Conservation (phyloP, 208 protist species). For the Leishmania mexicana region DNA sequence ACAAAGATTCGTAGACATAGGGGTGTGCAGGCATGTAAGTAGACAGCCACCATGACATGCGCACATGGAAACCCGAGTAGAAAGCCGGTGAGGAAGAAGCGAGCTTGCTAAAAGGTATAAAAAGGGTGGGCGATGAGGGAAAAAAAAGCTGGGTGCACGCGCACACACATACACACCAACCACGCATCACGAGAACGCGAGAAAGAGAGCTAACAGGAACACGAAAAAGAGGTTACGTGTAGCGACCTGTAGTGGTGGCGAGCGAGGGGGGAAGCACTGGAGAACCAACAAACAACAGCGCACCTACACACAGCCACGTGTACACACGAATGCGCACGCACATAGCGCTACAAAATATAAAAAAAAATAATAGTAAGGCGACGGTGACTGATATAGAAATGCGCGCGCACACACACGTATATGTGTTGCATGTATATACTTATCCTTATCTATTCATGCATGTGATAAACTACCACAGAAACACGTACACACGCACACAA, state of each 20-base stretch:
- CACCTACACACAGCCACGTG: background rate
- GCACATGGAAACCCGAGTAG: background rate
- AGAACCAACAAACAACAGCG: background rate
- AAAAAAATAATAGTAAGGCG: background rate
- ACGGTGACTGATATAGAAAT: background rate
- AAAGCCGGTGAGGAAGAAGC: background rate
- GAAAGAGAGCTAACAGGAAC: background rate
- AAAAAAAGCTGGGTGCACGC: background rate
- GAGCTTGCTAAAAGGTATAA: background rate
- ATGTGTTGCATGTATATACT: background rate
- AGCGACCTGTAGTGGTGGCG: background rate
- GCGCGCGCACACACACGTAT: background rate
- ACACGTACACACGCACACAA: background rate
- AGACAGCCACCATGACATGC: background rate
- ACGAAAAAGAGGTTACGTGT: background rate
- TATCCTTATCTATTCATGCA: background rate
- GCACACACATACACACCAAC: background rate
- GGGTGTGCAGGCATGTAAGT: background rate
- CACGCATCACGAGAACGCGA: background rate
- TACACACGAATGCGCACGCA: background rate
- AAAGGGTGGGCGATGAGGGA: background rate
- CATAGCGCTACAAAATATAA: background rate
- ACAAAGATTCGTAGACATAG: background rate
- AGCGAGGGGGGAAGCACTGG: background rate
- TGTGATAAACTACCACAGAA: background rate